Percentiles rank a stretch among this genome's conserved stretches.
Conservation (phyloP, 352 stramenopile genomes). For the Phytophthora fragariae region DNA sequence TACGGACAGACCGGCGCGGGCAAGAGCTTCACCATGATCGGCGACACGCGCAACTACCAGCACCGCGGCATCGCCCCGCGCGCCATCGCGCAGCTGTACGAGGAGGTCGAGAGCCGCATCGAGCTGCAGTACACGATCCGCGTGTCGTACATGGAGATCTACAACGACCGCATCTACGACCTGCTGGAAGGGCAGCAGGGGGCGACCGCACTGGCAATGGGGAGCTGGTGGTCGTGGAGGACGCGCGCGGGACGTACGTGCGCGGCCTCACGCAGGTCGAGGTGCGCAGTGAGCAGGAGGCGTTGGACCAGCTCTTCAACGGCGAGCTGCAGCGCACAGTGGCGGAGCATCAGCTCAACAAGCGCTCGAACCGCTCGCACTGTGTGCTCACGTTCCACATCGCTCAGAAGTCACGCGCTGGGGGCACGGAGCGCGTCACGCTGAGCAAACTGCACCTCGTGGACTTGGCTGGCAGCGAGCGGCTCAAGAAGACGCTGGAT, state of each 20-base stretch:
- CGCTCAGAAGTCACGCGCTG: conserved; percentile 84
- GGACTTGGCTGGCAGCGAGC: conserved; percentile 95
- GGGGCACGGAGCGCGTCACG: conserved; percentile 76
- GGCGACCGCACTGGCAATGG: conserved; percentile 27
- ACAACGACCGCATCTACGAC: conserved; percentile 96
- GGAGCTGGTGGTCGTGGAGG: conserved; percentile 89
- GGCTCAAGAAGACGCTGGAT: conserved; percentile 94
- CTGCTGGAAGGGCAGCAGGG: conserved; percentile 62
- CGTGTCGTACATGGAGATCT: conserved; percentile 97
- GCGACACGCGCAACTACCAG: conserved; percentile 92
- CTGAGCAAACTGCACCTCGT: conserved; percentile 95
- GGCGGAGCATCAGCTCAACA: conserved; percentile 95
- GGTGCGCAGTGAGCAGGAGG: conserved; percentile 82
- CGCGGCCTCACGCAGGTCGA: conserved; percentile 90
- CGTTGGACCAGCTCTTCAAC: conserved; percentile 92
- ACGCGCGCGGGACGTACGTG: conserved; percentile 83
- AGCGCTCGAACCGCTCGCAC: conserved; percentile 94
- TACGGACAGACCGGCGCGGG: conserved; percentile 91
- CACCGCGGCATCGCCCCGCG: conserved; percentile 91
- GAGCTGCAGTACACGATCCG: conserved; percentile 90
- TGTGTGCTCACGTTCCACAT: conserved; percentile 94
- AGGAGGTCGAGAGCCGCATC: conserved; percentile 89
- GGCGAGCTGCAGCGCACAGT: conserved; percentile 93
- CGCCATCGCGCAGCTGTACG: conserved; percentile 89
- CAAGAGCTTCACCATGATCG: conserved; percentile 94